These are phyloP conservation scores for Aspergillus puulaauensis DNA, from an alignment of 2,329 filamentous ascomycete species.

Conservation along the genomic window DNA sequence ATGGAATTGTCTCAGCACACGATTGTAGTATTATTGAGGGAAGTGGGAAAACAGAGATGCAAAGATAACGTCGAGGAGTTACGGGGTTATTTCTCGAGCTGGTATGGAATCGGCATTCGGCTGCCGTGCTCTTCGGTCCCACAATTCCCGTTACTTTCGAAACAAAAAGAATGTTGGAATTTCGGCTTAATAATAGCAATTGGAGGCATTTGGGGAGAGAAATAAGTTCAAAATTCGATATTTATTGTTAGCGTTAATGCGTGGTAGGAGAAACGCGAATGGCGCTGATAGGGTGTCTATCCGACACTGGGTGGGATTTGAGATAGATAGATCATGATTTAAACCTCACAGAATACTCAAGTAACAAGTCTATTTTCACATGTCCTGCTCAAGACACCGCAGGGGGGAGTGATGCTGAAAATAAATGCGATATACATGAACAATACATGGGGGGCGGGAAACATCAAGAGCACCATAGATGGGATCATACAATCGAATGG, in stretches of 20 bases:
- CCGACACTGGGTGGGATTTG: neutral
- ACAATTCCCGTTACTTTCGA: neutral
- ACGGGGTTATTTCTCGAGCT: neutral
- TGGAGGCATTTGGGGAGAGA: neutral
- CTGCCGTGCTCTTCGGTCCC: neutral
- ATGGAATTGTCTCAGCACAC: neutral
- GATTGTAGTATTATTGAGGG: neutral
- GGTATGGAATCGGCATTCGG: neutral
- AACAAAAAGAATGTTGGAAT: neutral
- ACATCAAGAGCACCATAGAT: neutral
- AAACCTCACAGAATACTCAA: neutral
- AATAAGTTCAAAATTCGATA: no score
- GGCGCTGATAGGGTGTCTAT: no score
- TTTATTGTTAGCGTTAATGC: no score
- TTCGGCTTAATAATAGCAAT: slow-evolving; percentile 1
- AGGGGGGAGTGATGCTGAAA: neutral
- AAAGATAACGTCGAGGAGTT: neutral
- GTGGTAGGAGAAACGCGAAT: no score
- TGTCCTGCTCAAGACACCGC: slow-evolving; percentile 1
- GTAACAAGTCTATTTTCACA: slow-evolving; percentile 9
- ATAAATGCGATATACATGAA: slow-evolving; percentile 8
- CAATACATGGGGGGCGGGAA: neutral
- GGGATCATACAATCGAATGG: slow-evolving; percentile 8
- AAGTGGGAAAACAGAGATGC: neutral
- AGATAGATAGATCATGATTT: neutral